These are phyloP conservation scores for Bimuria novae-zelandiae DNA, from an alignment of 2,329 filamentous ascomycete species.

Conservation along the genomic window DNA sequence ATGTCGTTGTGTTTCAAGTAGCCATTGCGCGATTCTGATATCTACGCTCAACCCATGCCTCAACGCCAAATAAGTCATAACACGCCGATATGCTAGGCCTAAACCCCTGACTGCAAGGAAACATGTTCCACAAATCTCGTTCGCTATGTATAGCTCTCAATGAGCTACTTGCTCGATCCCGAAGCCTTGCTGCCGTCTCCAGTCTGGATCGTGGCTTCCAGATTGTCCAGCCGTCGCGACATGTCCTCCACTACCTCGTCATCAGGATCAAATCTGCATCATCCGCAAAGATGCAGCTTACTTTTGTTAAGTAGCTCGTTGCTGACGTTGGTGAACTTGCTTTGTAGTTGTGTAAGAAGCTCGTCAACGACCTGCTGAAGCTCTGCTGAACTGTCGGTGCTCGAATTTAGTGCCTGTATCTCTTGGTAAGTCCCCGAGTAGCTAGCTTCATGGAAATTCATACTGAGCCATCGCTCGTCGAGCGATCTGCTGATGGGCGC, in stretches of 20 bases:
- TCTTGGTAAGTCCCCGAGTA: not conserved
- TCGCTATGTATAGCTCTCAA: no score
- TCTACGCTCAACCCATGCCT: no score
- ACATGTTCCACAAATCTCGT: not conserved
- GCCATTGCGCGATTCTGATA: no score
- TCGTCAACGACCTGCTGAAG: conserved; percentile 83
- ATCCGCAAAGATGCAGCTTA: conserved; percentile 51
- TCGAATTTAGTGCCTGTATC: conserved; percentile 22
- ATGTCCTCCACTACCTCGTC: conserved; percentile 83
- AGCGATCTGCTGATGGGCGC: conserved; percentile 27
- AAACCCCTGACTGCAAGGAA: not conserved
- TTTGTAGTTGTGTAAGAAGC: conserved; percentile 79
- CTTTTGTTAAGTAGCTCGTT: conserved; percentile 88
- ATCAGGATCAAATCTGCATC: conserved; percentile 1
- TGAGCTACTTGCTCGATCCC: conserved; percentile 27
- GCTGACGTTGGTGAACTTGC: conserved; percentile 83
- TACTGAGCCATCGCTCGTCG: conserved; percentile 29
- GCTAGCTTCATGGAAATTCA: conserved; percentile 4
- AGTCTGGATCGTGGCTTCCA: conserved; percentile 73
- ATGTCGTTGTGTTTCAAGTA: not conserved
- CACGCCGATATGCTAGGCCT: no score
- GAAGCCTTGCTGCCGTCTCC: conserved; percentile 49
- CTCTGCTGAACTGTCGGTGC: conserved; percentile 55
- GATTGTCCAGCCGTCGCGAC: conserved; percentile 80
- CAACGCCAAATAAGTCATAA: not conserved